phyloP scores from a whole-genome alignment of 257 asterid species.

The Ballota nigra region DNA sequence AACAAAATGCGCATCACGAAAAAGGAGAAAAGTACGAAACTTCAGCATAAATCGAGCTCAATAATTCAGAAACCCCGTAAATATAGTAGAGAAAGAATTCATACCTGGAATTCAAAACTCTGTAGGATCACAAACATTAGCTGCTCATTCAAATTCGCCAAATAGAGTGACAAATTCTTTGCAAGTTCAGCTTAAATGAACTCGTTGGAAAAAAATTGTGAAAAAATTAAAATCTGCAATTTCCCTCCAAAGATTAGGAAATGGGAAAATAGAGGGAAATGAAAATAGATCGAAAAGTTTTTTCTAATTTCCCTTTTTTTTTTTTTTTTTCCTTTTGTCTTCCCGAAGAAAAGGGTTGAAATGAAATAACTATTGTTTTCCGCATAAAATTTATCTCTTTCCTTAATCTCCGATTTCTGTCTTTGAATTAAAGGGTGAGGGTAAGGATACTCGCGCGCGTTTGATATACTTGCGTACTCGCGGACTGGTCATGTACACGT shows the following conservation, averaged over 20 bases:
- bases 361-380: constrained; percentile 19
- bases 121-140: constrained; percentile 22
- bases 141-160: constrained; percentile 23
- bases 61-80: constrained; percentile 5
- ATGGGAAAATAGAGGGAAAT: constrained; percentile 35
- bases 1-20: not conserved
- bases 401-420: constrained; percentile 45
- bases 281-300: constrained; percentile 42
- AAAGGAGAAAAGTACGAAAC: constrained; percentile 9
- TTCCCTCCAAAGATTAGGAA: constrained; percentile 72
- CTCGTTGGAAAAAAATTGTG: not conserved
- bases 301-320: constrained; percentile 15
- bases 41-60: constrained; percentile 19
- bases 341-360: constrained; percentile 32
- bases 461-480: not conserved
- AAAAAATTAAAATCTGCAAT: constrained; percentile 26
- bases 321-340: constrained; percentile 19
- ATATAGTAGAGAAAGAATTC: constrained; percentile 16
- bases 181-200: constrained; percentile 21
- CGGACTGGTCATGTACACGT: not conserved
- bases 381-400: constrained; percentile 24
- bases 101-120: constrained; percentile 34
- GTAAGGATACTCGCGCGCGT: constrained; percentile 11
- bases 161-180: constrained; percentile 14
- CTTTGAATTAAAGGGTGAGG: constrained; percentile 7